phyloP scores from a whole-genome alignment of 208 protist species.

The Trypanosoma mega region DNA sequence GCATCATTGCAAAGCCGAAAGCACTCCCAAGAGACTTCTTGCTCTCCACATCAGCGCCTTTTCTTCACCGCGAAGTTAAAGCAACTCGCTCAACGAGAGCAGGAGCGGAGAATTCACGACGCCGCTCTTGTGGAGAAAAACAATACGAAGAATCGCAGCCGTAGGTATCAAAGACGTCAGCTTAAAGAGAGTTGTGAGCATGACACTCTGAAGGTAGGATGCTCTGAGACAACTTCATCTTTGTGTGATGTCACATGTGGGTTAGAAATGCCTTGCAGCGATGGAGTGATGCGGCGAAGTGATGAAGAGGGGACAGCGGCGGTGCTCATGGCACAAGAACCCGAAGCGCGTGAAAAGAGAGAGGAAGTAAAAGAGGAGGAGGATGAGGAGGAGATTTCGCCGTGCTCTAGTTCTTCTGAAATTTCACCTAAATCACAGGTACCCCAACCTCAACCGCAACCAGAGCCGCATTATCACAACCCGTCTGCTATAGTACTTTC shows the following conservation, averaged over 20 bases:
- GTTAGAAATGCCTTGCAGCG: too few relatives aligned
- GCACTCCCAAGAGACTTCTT: constrained; percentile 9
- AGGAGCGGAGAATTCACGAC: constrained; percentile 42
- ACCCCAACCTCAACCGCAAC: not conserved
- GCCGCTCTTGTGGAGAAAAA: constrained; percentile 16
- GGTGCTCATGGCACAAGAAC: not conserved
- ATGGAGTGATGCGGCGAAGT: too few relatives aligned
- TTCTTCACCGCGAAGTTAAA: constrained; percentile 38
- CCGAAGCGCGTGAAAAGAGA: not conserved
- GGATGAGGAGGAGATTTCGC: not conserved
- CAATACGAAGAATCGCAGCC: not conserved
- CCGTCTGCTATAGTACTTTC: not conserved
- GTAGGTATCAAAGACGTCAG: not conserved
- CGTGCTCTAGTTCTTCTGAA: not conserved
- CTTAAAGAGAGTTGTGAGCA: not conserved
- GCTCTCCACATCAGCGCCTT: constrained; percentile 48
- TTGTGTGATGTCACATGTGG: not conserved
- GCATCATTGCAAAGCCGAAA: constrained; percentile 21
- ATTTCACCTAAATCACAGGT: constrained; percentile 9
- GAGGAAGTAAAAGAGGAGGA: too few relatives aligned
- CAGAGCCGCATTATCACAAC: not conserved
- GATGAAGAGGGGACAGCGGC: too few relatives aligned
- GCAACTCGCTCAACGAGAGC: constrained; percentile 36
- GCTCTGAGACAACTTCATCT: not conserved
- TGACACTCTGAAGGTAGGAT: not conserved